These are phyloP conservation scores for Botryotinia globosa DNA, from an alignment of 2,329 filamentous ascomycete species.

Conservation along the genomic window DNA sequence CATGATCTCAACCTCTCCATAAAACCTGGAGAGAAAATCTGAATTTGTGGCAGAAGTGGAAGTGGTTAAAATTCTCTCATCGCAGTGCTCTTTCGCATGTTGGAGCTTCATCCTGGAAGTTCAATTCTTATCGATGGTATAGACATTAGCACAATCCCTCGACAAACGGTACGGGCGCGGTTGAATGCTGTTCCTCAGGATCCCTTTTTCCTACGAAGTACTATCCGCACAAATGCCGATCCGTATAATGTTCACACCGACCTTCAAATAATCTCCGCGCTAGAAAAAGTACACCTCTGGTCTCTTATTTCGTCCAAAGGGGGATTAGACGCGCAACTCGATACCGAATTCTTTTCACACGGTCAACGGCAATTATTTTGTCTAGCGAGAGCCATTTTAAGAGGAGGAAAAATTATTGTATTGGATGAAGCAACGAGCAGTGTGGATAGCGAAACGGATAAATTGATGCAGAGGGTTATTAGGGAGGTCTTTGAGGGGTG, in stretches of 20 bases:
- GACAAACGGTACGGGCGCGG: conserved; percentile 45
- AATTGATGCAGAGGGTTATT: conserved; percentile 54
- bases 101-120: conserved; percentile 42
- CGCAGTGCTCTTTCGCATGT: conserved; percentile 49
- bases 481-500: conserved; percentile 51
- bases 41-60: conserved; percentile 48
- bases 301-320: conserved; percentile 26
- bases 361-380: conserved; percentile 51
- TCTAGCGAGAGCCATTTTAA: conserved; percentile 47
- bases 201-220: conserved; percentile 48
- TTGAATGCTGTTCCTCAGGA: conserved; percentile 48
- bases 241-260: conserved; percentile 42
- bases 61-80: conserved; percentile 47
- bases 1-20: conserved; percentile 43
- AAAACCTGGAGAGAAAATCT: conserved; percentile 51
- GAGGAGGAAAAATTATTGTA: conserved; percentile 41
- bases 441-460: conserved; percentile 56
- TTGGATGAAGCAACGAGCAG: conserved; percentile 48
- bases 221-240: conserved; percentile 49
- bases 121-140: conserved; percentile 48
- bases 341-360: conserved; percentile 63
- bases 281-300: conserved; percentile 44
- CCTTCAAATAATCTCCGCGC: conserved; percentile 43
- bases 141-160: conserved; percentile 45
- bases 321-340: conserved; percentile 40